These are phyloP conservation scores for Cutaneotrichosporon mucoides DNA, from an alignment of 1,284 basidiomycete species.

Conservation along the genomic window DNA sequence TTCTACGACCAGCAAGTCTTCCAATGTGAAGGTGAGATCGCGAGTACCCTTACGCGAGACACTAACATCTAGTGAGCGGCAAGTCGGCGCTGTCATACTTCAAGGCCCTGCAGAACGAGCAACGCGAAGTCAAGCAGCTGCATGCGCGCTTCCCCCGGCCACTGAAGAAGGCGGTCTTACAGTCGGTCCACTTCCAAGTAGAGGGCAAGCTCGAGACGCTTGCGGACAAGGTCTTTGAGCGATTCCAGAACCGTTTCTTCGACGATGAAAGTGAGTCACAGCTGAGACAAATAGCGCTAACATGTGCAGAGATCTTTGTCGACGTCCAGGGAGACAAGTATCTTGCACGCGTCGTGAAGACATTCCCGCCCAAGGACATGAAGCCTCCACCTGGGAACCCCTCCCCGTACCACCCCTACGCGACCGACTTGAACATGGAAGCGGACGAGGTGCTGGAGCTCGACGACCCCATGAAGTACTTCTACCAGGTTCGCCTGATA, in stretches of 20 bases:
- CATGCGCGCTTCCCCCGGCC: slow-evolving; percentile 87
- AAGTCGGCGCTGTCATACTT: slow-evolving; percentile 92
- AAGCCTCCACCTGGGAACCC: slow-evolving; percentile 46
- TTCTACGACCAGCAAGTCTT: slow-evolving; percentile 78
- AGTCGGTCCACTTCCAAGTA: slow-evolving; percentile 93
- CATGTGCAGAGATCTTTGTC: slow-evolving; percentile 65
- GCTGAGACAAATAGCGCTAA: slow-evolving; percentile 8
- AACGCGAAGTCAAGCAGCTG: slow-evolving; percentile 77
- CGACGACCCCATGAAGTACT: slow-evolving; percentile 79
- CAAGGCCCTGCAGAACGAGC: slow-evolving; percentile 85
- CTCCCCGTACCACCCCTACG: slow-evolving; percentile 54
- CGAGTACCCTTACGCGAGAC: background rate
- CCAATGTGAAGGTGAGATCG: slow-evolving; percentile 42
- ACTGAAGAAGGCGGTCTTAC: slow-evolving; percentile 85
- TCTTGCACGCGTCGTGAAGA: slow-evolving; percentile 46
- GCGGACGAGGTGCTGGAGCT: slow-evolving; percentile 64
- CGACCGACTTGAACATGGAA: slow-evolving; percentile 71
- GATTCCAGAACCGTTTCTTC: slow-evolving; percentile 94
- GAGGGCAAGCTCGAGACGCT: slow-evolving; percentile 91
- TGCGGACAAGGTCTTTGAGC: slow-evolving; percentile 88
- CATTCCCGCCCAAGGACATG: slow-evolving; percentile 51
- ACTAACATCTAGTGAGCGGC: slow-evolving; percentile 64
- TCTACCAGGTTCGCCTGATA: slow-evolving; percentile 77
- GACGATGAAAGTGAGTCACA: slow-evolving; percentile 65
- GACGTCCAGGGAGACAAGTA: slow-evolving; percentile 77